Conservation (phyloP, 306 rosid genomes). For the Cucumis melo region DNA sequence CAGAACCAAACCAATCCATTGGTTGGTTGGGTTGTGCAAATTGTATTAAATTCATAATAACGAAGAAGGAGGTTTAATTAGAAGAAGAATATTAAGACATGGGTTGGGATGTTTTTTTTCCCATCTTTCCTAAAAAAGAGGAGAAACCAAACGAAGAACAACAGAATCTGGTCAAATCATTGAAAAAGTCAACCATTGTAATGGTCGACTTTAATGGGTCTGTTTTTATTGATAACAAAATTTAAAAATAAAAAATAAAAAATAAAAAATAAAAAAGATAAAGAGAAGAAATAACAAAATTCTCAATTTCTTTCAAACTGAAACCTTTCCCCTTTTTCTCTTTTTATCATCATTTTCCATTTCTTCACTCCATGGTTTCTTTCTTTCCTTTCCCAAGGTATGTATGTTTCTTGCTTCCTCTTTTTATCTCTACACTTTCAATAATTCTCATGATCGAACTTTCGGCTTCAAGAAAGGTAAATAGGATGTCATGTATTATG, state of each 20-base stretch:
- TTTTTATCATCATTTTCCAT: not conserved
- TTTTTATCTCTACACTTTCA: not conserved
- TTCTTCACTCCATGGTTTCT: not conserved
- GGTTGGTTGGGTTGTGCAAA: not conserved
- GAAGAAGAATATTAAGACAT: not conserved
- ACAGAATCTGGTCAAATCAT: not conserved
- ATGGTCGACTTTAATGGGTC: not conserved
- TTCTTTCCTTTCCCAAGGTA: not conserved
- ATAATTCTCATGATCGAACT: not conserved
- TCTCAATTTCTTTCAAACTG: not conserved
- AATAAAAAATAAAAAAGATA: not conserved
- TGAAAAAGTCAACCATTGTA: slow-evolving; percentile 3
- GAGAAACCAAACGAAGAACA: not conserved
- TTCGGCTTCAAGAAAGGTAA: not conserved
- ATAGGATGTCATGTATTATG: not conserved
- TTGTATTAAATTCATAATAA: not conserved
- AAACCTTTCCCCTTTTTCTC: not conserved
- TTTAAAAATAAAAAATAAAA: not conserved
- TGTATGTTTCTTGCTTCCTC: not conserved
- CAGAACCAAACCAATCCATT: fast-evolving
- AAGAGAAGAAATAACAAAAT: not conserved
- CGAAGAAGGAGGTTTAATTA: not conserved
- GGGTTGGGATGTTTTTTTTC: not conserved
- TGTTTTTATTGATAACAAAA: not conserved
- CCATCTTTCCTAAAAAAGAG: not conserved